These are phyloP conservation scores for Hepatocystis sp. DNA, from an alignment of 169 alveolate genomes.

Conservation along the genomic window DNA sequence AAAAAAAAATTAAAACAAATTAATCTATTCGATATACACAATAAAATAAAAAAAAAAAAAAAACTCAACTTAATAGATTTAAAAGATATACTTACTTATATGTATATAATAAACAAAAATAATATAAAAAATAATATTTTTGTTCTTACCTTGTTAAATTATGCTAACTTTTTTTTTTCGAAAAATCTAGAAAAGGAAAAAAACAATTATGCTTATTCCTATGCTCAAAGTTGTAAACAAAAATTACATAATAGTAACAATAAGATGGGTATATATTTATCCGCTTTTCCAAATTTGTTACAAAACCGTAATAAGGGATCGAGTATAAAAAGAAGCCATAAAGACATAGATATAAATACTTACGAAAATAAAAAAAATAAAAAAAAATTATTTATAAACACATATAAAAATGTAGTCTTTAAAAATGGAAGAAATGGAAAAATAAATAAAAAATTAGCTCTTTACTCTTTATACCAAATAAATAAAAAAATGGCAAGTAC, in stretches of 20 bases:
- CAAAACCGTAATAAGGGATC: too few species aligned
- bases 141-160: slow-evolving; percentile 9
- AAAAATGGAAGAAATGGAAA: slow-evolving; percentile 6
- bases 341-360: not conserved
- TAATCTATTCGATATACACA: slow-evolving; percentile 34
- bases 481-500: not conserved
- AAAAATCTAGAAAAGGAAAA: not conserved
- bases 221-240: not conserved
- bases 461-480: slow-evolving; percentile 3
- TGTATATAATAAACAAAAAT: slow-evolving; percentile 35
- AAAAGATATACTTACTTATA: slow-evolving; percentile 39
- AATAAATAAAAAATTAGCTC: slow-evolving; percentile 16
- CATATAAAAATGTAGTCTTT: not conserved
- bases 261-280: too few species aligned
- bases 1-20: slow-evolving; percentile 48
- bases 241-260: too few species aligned
- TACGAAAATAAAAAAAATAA: not conserved
- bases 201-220: slow-evolving; percentile 5
- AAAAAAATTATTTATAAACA: not conserved
- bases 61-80: slow-evolving; percentile 12
- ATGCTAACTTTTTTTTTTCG: slow-evolving; percentile 4
- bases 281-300: too few species aligned
- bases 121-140: slow-evolving; percentile 37
- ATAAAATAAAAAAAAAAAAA: slow-evolving; percentile 7
- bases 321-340: too few species aligned